Percentiles rank a stretch among this genome's conserved stretches.
Conservation (phyloP, 106 monocot genomes). For the Agapanthus africanus region DNA sequence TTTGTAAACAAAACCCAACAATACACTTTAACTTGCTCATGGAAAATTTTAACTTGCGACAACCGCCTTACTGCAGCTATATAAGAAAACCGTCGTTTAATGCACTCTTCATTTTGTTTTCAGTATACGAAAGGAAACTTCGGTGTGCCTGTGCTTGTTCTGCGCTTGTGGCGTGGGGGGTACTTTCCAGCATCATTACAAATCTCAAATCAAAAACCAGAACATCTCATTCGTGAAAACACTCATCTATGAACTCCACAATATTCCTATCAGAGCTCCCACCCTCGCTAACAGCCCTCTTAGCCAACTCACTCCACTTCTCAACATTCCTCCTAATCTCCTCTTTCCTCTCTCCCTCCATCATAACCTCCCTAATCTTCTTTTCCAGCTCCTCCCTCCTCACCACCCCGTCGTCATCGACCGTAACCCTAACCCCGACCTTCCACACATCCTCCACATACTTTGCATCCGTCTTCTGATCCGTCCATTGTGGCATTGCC, state of each 20-base stretch:
- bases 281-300: conserved; percentile 30
- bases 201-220: too few species aligned
- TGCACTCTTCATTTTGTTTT: too few species aligned
- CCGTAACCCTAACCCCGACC: conserved; percentile 27
- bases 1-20: too few species aligned
- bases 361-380: conserved; percentile 50
- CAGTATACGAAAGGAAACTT: too few species aligned
- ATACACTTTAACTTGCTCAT: too few species aligned
- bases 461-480: conserved; percentile 58
- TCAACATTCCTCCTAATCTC: conserved; percentile 28
- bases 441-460: conserved; percentile 46
- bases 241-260: conserved; percentile 25
- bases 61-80: too few species aligned
- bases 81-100: too few species aligned
- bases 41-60: too few species aligned
- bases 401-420: conserved; percentile 10
- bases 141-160: too few species aligned
- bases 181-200: too few species aligned
- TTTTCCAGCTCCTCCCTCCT: conserved; percentile 37
- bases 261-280: conserved; percentile 48
- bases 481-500: conserved; percentile 53
- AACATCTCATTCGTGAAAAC: not conserved
- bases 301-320: conserved; percentile 37
- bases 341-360: conserved; percentile 25
- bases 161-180: too few species aligned